phyloP scores from a whole-genome alignment of 73 alveolate genomes.

The Breviolum minutum region DNA sequence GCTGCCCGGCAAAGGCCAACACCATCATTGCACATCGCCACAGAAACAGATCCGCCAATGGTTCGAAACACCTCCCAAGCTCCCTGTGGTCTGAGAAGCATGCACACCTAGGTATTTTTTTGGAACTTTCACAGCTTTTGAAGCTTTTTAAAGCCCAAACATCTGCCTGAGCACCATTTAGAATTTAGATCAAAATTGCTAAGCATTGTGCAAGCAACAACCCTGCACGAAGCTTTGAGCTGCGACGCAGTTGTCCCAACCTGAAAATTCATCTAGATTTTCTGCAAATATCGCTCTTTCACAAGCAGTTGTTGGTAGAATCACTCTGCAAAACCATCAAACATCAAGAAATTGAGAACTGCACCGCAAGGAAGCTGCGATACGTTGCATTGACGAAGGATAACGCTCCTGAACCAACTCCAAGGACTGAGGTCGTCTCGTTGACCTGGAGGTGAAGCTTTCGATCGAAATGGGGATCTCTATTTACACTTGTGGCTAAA shows the following conservation, averaged over 20 bases:
- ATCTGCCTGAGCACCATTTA: not conserved
- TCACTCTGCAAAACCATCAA: not conserved
- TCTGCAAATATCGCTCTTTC: not conserved
- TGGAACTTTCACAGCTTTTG: not conserved
- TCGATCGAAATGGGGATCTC: too few species aligned
- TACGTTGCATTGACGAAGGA: constrained; percentile 17
- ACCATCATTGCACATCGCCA: constrained; percentile 87
- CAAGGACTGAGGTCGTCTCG: constrained; percentile 34
- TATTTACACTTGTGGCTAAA: too few species aligned
- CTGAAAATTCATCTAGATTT: not conserved
- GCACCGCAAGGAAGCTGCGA: constrained; percentile 52
- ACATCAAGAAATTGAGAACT: not conserved
- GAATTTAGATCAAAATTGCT: not conserved
- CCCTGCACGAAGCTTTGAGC: constrained; percentile 56
- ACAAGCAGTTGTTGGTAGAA: not conserved
- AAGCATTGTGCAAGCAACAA: constrained; percentile 3
- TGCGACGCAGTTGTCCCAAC: constrained; percentile 42
- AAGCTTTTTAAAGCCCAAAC: not conserved
- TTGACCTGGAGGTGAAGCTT: not conserved
- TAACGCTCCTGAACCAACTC: constrained; percentile 29
- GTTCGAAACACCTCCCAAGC: constrained; percentile 95
- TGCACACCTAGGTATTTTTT: not conserved
- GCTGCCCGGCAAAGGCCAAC: constrained; percentile 47
- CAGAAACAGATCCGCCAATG: constrained; percentile 63
- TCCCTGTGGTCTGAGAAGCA: constrained; percentile 83